Conservation (phyloP, 2,329 filamentous ascomycete genomes). For the Ophiostoma sp. region DNA sequence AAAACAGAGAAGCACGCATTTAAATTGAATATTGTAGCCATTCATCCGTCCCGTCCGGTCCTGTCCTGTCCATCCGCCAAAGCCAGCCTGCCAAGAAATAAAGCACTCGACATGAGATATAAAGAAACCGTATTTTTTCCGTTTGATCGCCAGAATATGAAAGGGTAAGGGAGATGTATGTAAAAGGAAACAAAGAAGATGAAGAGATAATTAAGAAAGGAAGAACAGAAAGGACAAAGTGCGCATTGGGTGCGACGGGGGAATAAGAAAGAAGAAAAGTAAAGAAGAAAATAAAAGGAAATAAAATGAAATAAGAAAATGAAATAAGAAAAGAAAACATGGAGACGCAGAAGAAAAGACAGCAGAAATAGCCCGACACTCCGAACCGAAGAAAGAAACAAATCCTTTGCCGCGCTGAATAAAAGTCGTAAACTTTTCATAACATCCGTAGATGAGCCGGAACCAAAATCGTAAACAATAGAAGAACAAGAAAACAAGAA, state of each 20-base stretch:
- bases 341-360: not conserved
- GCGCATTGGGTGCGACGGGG: conserved; percentile 2
- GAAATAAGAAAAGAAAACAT: not conserved
- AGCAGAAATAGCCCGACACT: conserved; percentile 13
- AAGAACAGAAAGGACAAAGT: conserved; percentile 4
- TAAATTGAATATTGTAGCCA: not conserved
- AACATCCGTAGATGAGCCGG: not conserved
- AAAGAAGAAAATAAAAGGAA: not conserved
- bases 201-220: not conserved
- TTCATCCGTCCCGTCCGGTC: not conserved
- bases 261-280: conserved; percentile 9
- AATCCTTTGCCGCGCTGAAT: conserved; percentile 11
- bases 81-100: conserved; percentile 9
- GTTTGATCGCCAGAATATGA: conserved; percentile 7
- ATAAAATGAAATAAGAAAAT: not conserved
- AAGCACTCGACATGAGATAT: not conserved
- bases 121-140: conserved; percentile 11
- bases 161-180: not conserved
- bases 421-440: conserved; percentile 18
- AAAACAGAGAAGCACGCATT: not conserved
- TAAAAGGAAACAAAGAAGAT: not conserved
- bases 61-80: conserved; percentile 9
- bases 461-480: conserved; percentile 5
- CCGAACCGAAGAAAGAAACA: not conserved
- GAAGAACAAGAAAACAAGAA: conserved; percentile 15